A percentile compares a stretch with the other conserved stretches of the same genome.
These are phyloP conservation scores for Pseudevernia furfuracea DNA, from an alignment of 495 filamentous ascomycete genomes.

Conservation along the genomic window DNA sequence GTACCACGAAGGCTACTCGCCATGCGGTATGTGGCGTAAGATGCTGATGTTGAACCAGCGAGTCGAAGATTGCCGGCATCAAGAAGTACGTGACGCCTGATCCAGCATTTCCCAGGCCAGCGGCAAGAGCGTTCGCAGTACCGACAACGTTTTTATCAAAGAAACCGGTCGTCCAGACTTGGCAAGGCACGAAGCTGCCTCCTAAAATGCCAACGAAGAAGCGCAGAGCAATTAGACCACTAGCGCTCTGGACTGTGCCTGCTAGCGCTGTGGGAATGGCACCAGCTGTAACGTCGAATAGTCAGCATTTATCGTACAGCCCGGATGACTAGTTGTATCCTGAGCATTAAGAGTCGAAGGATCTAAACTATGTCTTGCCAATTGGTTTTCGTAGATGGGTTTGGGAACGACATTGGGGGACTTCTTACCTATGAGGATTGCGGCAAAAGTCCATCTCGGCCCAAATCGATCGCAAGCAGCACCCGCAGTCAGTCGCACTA, in stretches of 20 bases:
- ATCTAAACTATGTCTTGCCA: too few relatives aligned
- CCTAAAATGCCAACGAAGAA: constrained; percentile 93
- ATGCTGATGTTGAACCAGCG: constrained; percentile 51
- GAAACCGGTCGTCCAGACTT: constrained; percentile 91
- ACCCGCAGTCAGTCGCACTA: constrained; percentile 71
- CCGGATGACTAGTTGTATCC: too few relatives aligned
- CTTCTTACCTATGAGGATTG: constrained; percentile 41
- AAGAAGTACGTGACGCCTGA: constrained; percentile 82
- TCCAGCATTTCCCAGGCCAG: constrained; percentile 80
- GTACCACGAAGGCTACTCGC: constrained; percentile 79
- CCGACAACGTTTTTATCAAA: constrained; percentile 96
- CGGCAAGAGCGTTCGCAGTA: constrained; percentile 78
- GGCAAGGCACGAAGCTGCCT: constrained; percentile 84
- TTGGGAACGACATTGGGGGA: not conserved
- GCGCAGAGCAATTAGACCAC: constrained; percentile 65
- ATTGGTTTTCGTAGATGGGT: too few relatives aligned
- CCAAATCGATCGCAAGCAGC: constrained; percentile 79
- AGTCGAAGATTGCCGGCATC: constrained; percentile 87
- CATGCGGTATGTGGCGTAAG: constrained; percentile 61
- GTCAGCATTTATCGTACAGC: not conserved
- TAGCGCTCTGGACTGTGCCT: constrained; percentile 60
- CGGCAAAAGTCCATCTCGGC: constrained; percentile 70
- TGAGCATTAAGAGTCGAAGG: too few relatives aligned
- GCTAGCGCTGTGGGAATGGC: constrained; percentile 76
- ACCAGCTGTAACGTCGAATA: constrained; percentile 43